A percentile compares a stretch with the other conserved stretches of the same genome.
Evolutionary conservation across 2,329 filamentous ascomycete species (phyloP).

Genomic region (Venturia oleaginea): DNA sequence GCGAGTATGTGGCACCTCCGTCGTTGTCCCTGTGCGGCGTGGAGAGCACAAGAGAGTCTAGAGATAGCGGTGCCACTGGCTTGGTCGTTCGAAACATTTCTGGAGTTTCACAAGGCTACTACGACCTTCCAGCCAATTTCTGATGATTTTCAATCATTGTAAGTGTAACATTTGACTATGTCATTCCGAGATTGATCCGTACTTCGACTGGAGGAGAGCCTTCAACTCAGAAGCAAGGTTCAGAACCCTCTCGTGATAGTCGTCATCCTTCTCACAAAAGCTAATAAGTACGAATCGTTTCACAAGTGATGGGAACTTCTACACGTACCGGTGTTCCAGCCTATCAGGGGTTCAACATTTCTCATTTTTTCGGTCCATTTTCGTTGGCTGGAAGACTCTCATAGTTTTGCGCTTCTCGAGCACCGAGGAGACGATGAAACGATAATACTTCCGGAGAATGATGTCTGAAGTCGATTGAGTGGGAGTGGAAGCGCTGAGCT

Average conservation of each 20-base stretch:
- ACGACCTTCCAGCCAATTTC: not conserved
- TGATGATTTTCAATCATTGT: not conserved
- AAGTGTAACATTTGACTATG: not conserved
- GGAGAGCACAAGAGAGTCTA: not conserved
- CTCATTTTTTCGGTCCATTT: not conserved
- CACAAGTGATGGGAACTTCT: not conserved
- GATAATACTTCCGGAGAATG: not conserved
- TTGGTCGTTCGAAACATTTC: not conserved
- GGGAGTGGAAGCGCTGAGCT: constrained; percentile 6
- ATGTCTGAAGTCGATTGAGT: not conserved
- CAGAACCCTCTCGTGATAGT: too few relatives aligned
- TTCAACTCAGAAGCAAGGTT: not conserved
- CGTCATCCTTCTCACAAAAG: not conserved
- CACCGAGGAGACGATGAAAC: not conserved
- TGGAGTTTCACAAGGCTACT: not conserved
- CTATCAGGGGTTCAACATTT: not conserved
- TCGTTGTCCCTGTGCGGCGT: constrained; percentile 1
- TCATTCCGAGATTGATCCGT: not conserved
- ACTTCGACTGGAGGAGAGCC: not conserved
- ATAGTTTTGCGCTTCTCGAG: not conserved
- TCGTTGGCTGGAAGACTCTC: not conserved
- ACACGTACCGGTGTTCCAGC: not conserved
- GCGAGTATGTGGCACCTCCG: not conserved
- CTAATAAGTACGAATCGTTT: not conserved
- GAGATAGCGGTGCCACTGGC: not conserved